Percentiles rank a stretch among this genome's conserved stretches.
Conservation (phyloP, 306 rosid genomes). For the Quercus alba region DNA sequence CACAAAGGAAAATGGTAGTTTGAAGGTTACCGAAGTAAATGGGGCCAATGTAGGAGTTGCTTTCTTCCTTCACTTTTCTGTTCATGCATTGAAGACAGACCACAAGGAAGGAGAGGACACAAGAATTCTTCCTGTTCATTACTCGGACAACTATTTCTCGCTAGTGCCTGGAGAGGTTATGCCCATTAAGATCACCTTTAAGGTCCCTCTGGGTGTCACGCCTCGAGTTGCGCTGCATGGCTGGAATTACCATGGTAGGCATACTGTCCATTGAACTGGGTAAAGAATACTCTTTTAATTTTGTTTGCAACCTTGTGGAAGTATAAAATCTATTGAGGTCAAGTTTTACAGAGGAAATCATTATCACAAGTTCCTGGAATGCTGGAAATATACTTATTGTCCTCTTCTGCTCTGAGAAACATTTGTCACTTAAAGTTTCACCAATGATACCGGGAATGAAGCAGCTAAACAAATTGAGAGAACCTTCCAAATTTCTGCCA, state of each 20-base stretch:
- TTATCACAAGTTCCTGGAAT: background rate
- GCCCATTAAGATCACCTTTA: slow-evolving; percentile 58
- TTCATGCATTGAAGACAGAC: slow-evolving; percentile 49
- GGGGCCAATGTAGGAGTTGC: slow-evolving; percentile 74
- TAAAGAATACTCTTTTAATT: background rate
- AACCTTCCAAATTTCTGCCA: background rate
- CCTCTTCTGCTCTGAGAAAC: background rate
- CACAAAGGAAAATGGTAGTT: slow-evolving; percentile 34
- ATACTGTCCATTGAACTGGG: slow-evolving; percentile 26
- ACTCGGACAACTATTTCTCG: slow-evolving; percentile 89
- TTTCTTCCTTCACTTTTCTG: slow-evolving; percentile 82
- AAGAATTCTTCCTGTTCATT: slow-evolving; percentile 87
- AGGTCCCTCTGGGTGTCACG: slow-evolving; percentile 65
- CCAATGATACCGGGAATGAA: background rate
- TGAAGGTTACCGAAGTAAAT: slow-evolving; percentile 43
- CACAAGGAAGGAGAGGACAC: slow-evolving; percentile 69
- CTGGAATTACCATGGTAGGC: slow-evolving; percentile 57
- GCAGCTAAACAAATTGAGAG: background rate
- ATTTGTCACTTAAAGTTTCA: background rate
- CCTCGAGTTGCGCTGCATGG: slow-evolving; percentile 66
- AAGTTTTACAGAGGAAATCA: background rate
- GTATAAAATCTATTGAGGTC: background rate
- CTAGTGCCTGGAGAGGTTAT: slow-evolving; percentile 76
- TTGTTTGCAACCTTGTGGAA: background rate
- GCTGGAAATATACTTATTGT: background rate